These are phyloP conservation scores for Pseudogymnoascus destructans DNA, from an alignment of 2,329 filamentous ascomycete species.

Conservation along the genomic window DNA sequence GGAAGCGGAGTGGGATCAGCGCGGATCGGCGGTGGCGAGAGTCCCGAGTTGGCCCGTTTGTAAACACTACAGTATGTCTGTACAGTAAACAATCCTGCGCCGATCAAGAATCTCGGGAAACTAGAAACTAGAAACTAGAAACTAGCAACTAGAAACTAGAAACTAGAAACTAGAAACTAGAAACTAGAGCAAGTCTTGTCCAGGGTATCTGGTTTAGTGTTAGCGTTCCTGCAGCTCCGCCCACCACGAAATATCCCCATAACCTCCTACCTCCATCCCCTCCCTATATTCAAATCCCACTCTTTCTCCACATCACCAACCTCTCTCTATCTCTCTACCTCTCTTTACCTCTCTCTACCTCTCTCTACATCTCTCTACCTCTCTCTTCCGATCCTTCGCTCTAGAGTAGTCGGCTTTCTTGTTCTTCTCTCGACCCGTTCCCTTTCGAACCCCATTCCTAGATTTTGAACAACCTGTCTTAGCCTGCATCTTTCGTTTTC, in stretches of 20 bases:
- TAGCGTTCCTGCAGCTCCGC: neutral
- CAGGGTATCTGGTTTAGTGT: constrained; percentile 7
- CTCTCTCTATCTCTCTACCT: neutral
- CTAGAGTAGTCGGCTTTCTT: neutral
- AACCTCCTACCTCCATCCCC: neutral
- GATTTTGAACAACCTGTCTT: neutral
- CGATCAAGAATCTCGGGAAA: neutral
- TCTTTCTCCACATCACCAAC: neutral
- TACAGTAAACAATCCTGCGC: neutral
- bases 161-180: no score
- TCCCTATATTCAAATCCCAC: neutral
- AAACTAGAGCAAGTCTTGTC: neutral
- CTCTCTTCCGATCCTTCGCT: neutral
- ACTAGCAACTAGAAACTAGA: neutral
- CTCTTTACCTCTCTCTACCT: neutral
- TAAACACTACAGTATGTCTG: neutral
- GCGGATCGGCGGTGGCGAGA: neutral
- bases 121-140: neutral
- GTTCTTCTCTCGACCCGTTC: neutral
- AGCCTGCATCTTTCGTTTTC: constrained; percentile 4
- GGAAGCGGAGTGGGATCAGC: neutral
- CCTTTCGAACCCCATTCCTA: neutral
- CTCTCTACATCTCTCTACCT: neutral
- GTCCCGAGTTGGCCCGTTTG: neutral
- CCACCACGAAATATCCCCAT: neutral